Base-by-base conservation (phyloP, 2,329 filamentous ascomycete species). In the Ilyonectria sp. region DNA sequence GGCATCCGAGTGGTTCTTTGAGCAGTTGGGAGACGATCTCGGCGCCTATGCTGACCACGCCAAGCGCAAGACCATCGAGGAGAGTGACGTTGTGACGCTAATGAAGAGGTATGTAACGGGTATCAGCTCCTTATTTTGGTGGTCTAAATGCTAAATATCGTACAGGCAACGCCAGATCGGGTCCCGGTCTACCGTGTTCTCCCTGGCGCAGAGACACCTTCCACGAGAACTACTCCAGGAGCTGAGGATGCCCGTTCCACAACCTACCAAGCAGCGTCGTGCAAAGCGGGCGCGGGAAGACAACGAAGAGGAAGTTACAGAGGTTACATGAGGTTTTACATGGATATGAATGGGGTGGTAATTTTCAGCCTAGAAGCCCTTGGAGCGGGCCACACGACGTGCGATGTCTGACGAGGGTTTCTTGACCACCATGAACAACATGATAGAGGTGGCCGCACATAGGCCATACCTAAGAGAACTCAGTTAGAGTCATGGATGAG, bases 391-490 rank as follows among this genome's bases (percentile, higher is more conserved):
- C 37, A 97, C 90, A 70, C 94, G 90, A 69, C 91, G 90, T 60
- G 91, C 82, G 54, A 93, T 85, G 74, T 93, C 90, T 29, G 91
- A 90, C 10, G 94, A 87, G 15, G 94, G 94, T 82, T 95, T 97
- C 81, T 93, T 94, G 68, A 97, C 85, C 43, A 99, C 91, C 93
- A 98, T 95, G 88, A 92, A 97, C 78, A 99, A 86, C 96, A 99
- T 99, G 78, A 99, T 89, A 13, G 94, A 91, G 44, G 96, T 99
- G 64, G 95, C 95, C 46, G 92, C 81, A 64, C 90, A 92, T 70
- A 97, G 87, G 69, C 93, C 93, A 78, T 97, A 98, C 94, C 94
- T 97, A 73, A 31, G 26, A 55, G 8, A 21, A 44, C 21, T 43
- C 54, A 31, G 55, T 63, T 49, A 69, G 56, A 56, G 44, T 23